phyloP scores from a whole-genome alignment of 257 asterid genomes.

The Fraxinus anomala region DNA sequence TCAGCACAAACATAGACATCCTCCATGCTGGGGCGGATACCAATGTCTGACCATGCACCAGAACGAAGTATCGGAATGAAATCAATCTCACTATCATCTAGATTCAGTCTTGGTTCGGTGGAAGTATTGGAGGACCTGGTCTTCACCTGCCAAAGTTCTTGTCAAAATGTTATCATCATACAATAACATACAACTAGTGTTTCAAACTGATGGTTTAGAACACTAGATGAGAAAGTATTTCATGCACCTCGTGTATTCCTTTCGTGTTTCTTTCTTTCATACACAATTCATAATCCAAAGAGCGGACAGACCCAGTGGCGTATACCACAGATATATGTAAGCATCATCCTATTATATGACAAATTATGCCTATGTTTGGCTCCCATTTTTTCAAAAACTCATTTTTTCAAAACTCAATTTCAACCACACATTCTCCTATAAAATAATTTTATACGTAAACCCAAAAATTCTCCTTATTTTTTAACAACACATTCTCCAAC shows the following conservation, averaged over 20 bases:
- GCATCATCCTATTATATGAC: too few species aligned
- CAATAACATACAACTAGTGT: background rate
- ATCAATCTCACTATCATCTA: slow-evolving; percentile 43
- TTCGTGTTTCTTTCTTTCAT: background rate
- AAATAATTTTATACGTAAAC: too few species aligned
- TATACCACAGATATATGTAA: background rate
- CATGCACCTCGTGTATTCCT: background rate
- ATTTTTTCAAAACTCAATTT: too few species aligned
- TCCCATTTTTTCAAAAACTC: too few species aligned
- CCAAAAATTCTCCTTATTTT: too few species aligned
- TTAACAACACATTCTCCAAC: too few species aligned
- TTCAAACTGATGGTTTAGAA: background rate
- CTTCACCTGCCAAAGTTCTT: slow-evolving; percentile 55
- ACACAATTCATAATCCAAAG: background rate
- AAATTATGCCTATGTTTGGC: too few species aligned
- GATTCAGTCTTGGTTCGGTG: slow-evolving; percentile 42
- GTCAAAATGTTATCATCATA: slow-evolving; percentile 19
- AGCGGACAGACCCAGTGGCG: background rate
- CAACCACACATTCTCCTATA: too few species aligned
- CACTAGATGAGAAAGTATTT: background rate
- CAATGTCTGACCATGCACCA: slow-evolving; percentile 88
- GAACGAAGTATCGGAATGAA: slow-evolving; percentile 74
- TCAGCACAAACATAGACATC: slow-evolving; percentile 77
- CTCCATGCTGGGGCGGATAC: slow-evolving; percentile 85
- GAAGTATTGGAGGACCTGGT: slow-evolving; percentile 38